These are phyloP conservation scores for Limnanthes douglasii DNA, from an alignment of 345 rosid species.

Conservation along the genomic window DNA sequence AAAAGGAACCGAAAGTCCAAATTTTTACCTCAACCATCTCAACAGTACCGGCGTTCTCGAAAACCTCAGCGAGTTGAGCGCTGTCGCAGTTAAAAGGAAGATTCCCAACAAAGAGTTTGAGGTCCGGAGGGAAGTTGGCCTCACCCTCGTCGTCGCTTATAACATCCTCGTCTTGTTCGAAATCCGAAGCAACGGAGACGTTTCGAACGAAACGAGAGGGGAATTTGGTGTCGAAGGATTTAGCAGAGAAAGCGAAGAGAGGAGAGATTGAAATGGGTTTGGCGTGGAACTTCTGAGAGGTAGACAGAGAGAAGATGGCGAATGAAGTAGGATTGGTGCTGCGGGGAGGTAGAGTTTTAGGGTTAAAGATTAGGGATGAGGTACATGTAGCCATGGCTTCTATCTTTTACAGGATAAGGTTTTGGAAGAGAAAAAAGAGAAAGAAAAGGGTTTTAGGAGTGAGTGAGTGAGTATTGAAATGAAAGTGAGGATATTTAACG, in stretches of 20 bases:
- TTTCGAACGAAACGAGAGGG: conserved; percentile 34
- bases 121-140: conserved; percentile 50
- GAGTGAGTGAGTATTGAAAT: background rate
- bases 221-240: conserved; percentile 9
- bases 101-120: conserved; percentile 87
- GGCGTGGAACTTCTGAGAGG: conserved; percentile 20
- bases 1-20: background rate
- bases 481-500: too few species aligned
- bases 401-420: conserved; percentile 13
- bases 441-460: conserved; percentile 8
- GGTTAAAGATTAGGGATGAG: conserved; percentile 41
- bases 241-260: conserved; percentile 13
- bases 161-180: conserved; percentile 48
- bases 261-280: conserved; percentile 23
- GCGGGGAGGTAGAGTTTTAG: conserved; percentile 25
- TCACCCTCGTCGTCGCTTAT: conserved; percentile 25
- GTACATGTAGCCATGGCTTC: conserved; percentile 53
- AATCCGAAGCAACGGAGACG: conserved; percentile 52
- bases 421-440: conserved; percentile 6
- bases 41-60: conserved; percentile 68
- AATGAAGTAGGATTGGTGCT: conserved; percentile 21
- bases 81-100: conserved; percentile 84
- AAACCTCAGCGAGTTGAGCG: conserved; percentile 76
- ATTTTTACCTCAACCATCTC: conserved; percentile 86
- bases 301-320: conserved; percentile 18